Evolutionary conservation across 1,284 basidiomycete species (phyloP), one percentile per base, ranked within the genome.

Genomic region (Ustilago tritici): DNA sequence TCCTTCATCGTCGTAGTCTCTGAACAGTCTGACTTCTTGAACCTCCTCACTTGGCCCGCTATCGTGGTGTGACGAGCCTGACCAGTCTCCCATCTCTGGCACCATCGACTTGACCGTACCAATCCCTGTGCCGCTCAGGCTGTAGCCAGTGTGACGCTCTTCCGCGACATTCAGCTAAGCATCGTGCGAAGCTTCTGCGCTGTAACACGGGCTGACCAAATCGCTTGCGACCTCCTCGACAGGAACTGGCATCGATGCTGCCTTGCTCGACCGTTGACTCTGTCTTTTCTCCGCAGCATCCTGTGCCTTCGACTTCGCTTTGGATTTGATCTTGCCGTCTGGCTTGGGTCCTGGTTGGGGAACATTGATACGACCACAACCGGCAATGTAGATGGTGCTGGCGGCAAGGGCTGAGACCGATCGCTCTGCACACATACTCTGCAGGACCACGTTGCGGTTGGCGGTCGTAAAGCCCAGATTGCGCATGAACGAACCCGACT

Each of bases 391-490:
- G 43, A 77, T 64, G 2, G 64, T 69, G 52, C 63, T 65, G 12
- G 75, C 75, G 4, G 64, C 75, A 1, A 77, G 66, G 2, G 70
- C 75, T 2, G 57, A 54, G 32, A 73, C 56, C 11, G 70, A 70
- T 2, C 70, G 52, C 34, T 70, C 66, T 3, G 66, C 63, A 34
- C 67, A 77, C 19, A 77, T 53, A 19, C 60, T 70, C 58, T 77
- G 75, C 53, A 77, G 53, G 12, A 61, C 67, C n/a, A 62, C 67
- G 32, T 77, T 77, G 5, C 70, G 59, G 32, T 72, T 73, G 17
- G 70, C 75, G 1, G 66, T 70, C 12, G 75, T 77, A 17, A 73
- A 77, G 38, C 75, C 75, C 10, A 77, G 49, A n/a, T 77, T 77
- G 32, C 70, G 70, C 63, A 64, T 66, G 60, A 72, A 57, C 4